These are phyloP conservation scores for Aspergillus tubingensis DNA, from an alignment of 2,329 filamentous ascomycete genomes.

Conservation along the genomic window DNA sequence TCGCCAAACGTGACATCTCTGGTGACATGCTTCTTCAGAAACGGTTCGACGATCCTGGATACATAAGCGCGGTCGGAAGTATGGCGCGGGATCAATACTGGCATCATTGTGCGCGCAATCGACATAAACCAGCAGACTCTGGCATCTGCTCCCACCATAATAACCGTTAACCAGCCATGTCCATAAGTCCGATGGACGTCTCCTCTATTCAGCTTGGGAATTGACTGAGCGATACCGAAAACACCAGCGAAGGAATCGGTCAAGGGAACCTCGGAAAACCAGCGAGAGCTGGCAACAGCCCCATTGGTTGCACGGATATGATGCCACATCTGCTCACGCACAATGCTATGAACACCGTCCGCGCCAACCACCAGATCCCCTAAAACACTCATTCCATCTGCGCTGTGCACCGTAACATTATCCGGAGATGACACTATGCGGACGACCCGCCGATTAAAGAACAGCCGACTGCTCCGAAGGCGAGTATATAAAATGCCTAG, in stretches of 20 bases:
- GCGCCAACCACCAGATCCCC: conserved; percentile 44
- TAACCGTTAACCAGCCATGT: neutral
- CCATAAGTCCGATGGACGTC: conserved; percentile 1
- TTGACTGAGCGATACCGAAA: conserved; percentile 26
- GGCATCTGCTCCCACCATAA: conserved; percentile 6
- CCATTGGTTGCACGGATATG: neutral
- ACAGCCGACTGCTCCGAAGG: neutral
- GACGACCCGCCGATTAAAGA: neutral
- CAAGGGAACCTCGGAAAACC: neutral
- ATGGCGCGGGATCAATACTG: neutral
- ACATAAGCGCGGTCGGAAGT: neutral
- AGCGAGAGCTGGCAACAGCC: neutral
- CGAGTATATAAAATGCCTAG: neutral
- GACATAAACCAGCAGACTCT: conserved; percentile 4
- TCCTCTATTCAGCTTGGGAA: conserved; percentile 14
- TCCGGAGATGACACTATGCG: neutral
- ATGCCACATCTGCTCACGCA: conserved; percentile 35
- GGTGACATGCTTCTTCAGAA: neutral
- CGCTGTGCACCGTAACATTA: neutral
- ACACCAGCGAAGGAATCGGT: conserved; percentile 16
- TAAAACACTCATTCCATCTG: neutral
- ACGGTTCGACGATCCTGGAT: neutral
- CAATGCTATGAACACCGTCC: conserved; percentile 45
- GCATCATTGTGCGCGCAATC: neutral
- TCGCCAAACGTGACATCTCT: neutral